Evolutionary conservation across 192 early-diverging fungal species (phyloP), one percentile per base, ranked within the genome.

Genomic region (Coemansia umbellata): DNA sequence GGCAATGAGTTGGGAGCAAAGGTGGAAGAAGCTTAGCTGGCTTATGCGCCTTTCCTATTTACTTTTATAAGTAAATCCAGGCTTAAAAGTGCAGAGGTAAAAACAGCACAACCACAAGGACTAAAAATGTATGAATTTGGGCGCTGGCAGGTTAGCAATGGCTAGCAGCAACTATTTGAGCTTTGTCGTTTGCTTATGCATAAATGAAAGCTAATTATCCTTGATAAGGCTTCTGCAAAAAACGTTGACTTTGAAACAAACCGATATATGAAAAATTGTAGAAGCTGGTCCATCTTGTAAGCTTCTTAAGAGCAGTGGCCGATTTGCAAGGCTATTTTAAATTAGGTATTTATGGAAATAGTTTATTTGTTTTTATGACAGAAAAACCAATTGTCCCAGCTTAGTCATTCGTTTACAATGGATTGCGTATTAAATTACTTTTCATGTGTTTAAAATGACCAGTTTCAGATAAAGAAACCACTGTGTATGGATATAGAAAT

Each of bases 171-270:
- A 60, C 61, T 86, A 13, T 49, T 86, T 44, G 72, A 63, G 47
- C 69, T 86, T 13, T 81, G 81, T 1, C 58, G 81, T 10, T 79
- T 79, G 8, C 42, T 85, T 33, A 53, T 87, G 30, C 23, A 44
- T 33, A 60, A 54, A 11, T 79, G 80, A 31, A 51, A 66, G 9
- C 62, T 86, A 21, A 49, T 85, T 31, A 47, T 83, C 19, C 43
- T 87, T 58, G 85, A 87, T 52, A 83, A 87, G 50, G 85, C 85
- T 6, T 85, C 85, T 8, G 66, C 83, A 19, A 58, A n/a, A n/a
- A n/a, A 72, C 1, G 70, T 86, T 18, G 84, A 87, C 24, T 17
- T 41, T 14, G 52, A 43, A 27, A 40, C 39, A 14, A 37, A 54
- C 33, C 27, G 21, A 3, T 2, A 31, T 18, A 43, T 54, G 15